Evolutionary conservation across 1,139 yeast species (phyloP).

Genomic region (Saccharomyces pastorianus): DNA sequence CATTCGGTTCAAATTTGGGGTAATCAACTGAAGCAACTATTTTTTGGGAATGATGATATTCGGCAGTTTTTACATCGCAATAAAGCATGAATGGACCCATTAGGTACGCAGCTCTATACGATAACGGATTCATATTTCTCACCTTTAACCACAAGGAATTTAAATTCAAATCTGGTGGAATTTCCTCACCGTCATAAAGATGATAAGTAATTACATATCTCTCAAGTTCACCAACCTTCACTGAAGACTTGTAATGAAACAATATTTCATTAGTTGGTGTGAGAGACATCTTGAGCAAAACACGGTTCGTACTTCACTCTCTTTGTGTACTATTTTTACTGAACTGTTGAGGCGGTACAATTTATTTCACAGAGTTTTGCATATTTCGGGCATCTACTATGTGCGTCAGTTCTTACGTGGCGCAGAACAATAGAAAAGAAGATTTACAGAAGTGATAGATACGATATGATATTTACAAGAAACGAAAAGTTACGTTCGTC

Average conservation of each 20-base stretch:
- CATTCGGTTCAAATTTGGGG: constrained; percentile 66
- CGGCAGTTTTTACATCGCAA: constrained; percentile 64
- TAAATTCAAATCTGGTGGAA: constrained; percentile 15
- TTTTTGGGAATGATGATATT: constrained; percentile 51
- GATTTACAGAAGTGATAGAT: not conserved
- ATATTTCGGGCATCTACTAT: not conserved
- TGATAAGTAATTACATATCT: constrained; percentile 40
- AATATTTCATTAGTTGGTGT: constrained; percentile 22
- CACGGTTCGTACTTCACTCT: not conserved
- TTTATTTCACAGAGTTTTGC: not conserved
- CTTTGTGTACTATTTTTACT: not conserved
- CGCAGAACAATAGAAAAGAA: not conserved
- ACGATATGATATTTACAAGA: not conserved
- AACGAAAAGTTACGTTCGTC: not conserved
- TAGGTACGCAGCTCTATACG: constrained; percentile 77
- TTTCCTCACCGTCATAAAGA: constrained; percentile 30
- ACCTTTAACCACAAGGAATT: constrained; percentile 55
- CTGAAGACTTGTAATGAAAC: constrained; percentile 35
- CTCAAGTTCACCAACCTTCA: constrained; percentile 50
- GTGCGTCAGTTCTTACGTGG: not conserved
- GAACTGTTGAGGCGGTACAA: not conserved
- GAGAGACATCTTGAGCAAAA: not conserved
- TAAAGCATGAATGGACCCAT: constrained; percentile 84
- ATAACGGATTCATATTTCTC: constrained; percentile 62
- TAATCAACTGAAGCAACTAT: constrained; percentile 61